phyloP scores from a whole-genome alignment of 345 rosid genomes.

The Xanthoceras sorbifolium region DNA sequence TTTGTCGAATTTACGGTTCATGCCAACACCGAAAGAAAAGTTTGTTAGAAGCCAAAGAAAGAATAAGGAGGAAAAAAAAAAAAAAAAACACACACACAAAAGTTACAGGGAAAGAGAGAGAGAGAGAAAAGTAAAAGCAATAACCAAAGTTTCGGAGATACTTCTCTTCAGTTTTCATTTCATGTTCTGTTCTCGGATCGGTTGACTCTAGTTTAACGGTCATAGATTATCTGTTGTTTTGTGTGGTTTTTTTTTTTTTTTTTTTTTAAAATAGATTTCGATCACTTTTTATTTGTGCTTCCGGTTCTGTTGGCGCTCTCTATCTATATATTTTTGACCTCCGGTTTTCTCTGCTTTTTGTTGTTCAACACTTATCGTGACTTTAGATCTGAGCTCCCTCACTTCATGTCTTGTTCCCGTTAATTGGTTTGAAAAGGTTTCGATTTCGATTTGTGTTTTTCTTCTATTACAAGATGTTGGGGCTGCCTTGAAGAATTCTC shows the following conservation, averaged over 20 bases:
- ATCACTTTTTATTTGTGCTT: neutral
- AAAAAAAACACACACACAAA: too few relatives aligned
- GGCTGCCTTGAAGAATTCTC: neutral
- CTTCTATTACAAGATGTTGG: neutral
- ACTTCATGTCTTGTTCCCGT: neutral
- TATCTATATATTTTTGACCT: neutral
- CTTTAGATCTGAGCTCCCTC: neutral
- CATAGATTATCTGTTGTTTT: neutral
- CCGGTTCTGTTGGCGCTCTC: neutral
- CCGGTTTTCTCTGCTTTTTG: neutral
- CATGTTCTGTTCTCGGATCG: slow-evolving; percentile 15
- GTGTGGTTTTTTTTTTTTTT: neutral
- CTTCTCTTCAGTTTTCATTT: slow-evolving; percentile 6
- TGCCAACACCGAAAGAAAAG: slow-evolving; percentile 48
- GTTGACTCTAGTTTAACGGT: slow-evolving; percentile 3
- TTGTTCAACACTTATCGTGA: neutral
- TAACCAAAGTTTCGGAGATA: slow-evolving; percentile 30
- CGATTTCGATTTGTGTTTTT: neutral
- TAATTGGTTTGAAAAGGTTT: neutral
- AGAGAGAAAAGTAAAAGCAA: slow-evolving; percentile 26
- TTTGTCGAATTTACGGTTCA: slow-evolving; percentile 49
- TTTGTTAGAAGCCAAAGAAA: slow-evolving; percentile 39
- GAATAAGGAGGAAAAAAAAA: neutral
- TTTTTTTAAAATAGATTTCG: neutral
- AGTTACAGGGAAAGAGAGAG: slow-evolving; percentile 20